A percentile compares a stretch with the other conserved stretches of the same genome.
Conservation (phyloP, 2,329 filamentous ascomycete species). For the Hypoxylon sp. region DNA sequence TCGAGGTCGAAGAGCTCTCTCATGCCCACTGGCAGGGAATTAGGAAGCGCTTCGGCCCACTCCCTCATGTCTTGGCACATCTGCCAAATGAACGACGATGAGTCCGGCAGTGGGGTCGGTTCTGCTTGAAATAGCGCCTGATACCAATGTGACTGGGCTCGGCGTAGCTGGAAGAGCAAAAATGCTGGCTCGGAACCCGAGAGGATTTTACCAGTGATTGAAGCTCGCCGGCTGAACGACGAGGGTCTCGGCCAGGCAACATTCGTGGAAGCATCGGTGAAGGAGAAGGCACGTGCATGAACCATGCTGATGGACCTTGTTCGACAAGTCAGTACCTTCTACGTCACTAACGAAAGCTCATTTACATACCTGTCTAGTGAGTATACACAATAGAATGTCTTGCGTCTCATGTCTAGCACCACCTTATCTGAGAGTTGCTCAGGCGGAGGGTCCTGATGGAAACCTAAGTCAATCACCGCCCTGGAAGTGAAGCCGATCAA, state of each 20-base stretch:
- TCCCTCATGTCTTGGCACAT: conserved; percentile 82
- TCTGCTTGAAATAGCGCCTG: conserved; percentile 88
- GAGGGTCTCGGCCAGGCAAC: conserved; percentile 79
- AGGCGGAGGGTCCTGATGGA: conserved; percentile 90
- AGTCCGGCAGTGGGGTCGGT: conserved; percentile 75
- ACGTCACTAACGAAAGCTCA: not conserved
- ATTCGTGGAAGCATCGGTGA: conserved; percentile 88
- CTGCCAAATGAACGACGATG: conserved; percentile 80
- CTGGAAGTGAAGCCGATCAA: conserved; percentile 91
- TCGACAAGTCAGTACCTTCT: conserved; percentile 20
- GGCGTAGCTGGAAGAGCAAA: conserved; percentile 85
- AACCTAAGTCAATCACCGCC: conserved; percentile 88
- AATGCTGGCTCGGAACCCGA: conserved; percentile 78
- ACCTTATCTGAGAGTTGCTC: conserved; percentile 77
- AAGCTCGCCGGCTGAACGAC: conserved; percentile 60
- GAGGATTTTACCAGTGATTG: conserved; percentile 62
- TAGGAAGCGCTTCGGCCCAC: conserved; percentile 85
- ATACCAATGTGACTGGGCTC: conserved; percentile 90
- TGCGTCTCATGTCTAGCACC: conserved; percentile 82
- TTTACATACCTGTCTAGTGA: conserved; percentile 81
- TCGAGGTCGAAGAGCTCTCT: conserved; percentile 88
- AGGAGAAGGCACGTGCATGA: conserved; percentile 89
- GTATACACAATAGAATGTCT: conserved; percentile 92
- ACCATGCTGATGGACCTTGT: conserved; percentile 81
- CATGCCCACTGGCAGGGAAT: conserved; percentile 74